Percentiles rank a stretch among this genome's conserved stretches.
phyloP scores from a whole-genome alignment of 2,329 filamentous ascomycete species.

The Ceratocystis destructans region DNA sequence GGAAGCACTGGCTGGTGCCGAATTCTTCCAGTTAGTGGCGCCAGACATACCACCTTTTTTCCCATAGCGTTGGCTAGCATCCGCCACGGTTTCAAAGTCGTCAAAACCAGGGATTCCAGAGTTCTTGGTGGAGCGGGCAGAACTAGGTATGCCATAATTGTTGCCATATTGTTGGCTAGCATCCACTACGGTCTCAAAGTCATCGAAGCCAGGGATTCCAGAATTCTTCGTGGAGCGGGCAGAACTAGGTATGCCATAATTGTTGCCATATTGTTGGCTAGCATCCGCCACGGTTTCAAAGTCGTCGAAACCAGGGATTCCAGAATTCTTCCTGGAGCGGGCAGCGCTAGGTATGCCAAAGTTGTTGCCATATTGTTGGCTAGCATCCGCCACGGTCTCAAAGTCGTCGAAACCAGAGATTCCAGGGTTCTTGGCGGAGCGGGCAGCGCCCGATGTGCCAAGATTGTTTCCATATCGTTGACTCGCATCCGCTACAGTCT shows the following conservation, averaged over 20 bases:
- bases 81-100: slow-evolving; percentile 5
- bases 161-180: not conserved
- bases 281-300: not conserved
- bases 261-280: not conserved
- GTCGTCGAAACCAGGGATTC: not conserved
- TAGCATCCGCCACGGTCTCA: not conserved
- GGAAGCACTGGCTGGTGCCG: not conserved
- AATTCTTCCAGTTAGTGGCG: not conserved
- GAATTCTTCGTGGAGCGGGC: no score
- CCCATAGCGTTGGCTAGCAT: not conserved
- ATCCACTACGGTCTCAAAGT: not conserved
- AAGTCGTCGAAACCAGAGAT: not conserved
- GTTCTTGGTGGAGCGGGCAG: not conserved
- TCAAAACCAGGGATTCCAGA: not conserved
- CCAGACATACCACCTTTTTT: not conserved
- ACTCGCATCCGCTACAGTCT: slow-evolving; percentile 10
- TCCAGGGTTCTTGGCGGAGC: not conserved
- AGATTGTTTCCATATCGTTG: slow-evolving; percentile 8
- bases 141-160: not conserved
- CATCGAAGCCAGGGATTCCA: not conserved
- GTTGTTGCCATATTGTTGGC: not conserved
- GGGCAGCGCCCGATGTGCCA: not conserved
- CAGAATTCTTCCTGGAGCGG: not conserved
- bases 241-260: not conserved
- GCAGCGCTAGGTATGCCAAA: not conserved